phyloP scores from a whole-genome alignment of 148 eudicot genomes.

The Rhododendron griersonianum region DNA sequence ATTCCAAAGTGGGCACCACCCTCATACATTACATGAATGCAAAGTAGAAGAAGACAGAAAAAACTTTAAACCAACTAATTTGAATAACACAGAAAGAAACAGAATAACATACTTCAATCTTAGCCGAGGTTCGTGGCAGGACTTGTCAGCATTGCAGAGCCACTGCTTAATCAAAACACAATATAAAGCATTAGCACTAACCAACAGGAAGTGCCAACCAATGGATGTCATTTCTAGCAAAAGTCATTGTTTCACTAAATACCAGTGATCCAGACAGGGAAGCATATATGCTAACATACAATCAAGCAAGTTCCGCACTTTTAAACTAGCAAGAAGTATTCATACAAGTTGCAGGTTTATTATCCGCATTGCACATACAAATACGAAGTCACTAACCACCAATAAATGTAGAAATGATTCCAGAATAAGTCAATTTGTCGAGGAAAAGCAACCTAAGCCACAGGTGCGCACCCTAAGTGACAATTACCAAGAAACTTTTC shows the following conservation, averaged over 20 bases:
- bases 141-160: slow-evolving; percentile 98
- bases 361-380: background rate
- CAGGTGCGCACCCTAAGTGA: background rate
- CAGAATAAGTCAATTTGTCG: background rate
- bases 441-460: background rate
- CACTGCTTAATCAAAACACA: slow-evolving; percentile 53
- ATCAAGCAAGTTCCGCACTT: background rate
- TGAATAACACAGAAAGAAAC: slow-evolving; percentile 3
- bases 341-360: background rate
- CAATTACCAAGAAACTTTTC: background rate
- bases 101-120: slow-evolving; percentile 68
- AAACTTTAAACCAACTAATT: background rate
- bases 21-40: no score
- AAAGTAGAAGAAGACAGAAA: background rate
- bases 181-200: slow-evolving; percentile 12
- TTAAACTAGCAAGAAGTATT: background rate
- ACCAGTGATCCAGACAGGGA: background rate
- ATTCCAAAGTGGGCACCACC: no score
- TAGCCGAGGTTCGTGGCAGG: slow-evolving; percentile 86
- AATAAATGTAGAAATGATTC: background rate
- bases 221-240: background rate
- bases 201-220: background rate
- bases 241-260: background rate
- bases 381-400: background rate
- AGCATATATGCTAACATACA: background rate